These are phyloP conservation scores for Teratosphaeriaceae sp. DNA, from an alignment of 2,329 filamentous ascomycete genomes.

Conservation along the genomic window DNA sequence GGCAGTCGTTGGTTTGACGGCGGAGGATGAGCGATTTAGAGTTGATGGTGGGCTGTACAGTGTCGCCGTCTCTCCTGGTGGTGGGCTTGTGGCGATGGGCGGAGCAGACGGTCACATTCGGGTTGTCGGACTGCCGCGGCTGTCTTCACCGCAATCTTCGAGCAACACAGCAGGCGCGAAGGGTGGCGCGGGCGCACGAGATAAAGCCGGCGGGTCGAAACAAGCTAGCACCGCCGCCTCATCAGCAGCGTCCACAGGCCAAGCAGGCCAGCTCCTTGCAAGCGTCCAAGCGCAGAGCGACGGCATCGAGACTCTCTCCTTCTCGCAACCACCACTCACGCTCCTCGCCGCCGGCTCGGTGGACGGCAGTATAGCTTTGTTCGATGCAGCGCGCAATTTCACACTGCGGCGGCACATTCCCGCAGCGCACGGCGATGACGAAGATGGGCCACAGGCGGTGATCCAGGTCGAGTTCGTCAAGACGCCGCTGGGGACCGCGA, in stretches of 20 bases:
- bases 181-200: conserved; percentile 41
- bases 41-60: conserved; percentile 90
- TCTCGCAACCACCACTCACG: conserved; percentile 54
- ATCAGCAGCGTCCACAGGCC: conserved; percentile 38
- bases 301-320: conserved; percentile 69
- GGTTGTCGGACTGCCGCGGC: conserved; percentile 73
- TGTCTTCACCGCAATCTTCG: conserved; percentile 29
- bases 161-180: conserved; percentile 33
- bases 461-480: conserved; percentile 87
- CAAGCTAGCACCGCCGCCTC: conserved; percentile 37
- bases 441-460: conserved; percentile 47
- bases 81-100: conserved; percentile 74
- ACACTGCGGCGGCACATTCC: conserved; percentile 76
- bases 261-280: conserved; percentile 70
- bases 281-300: conserved; percentile 72
- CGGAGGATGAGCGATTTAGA: conserved; percentile 79
- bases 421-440: conserved; percentile 75
- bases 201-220: conserved; percentile 42
- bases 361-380: conserved; percentile 69
- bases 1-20: conserved; percentile 69
- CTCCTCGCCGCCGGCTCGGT: conserved; percentile 58
- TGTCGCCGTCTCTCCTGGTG: conserved; percentile 73
- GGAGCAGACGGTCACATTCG: conserved; percentile 82
- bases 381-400: conserved; percentile 80
- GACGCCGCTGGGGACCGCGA: conserved; percentile 27